A percentile compares a stretch with the other conserved stretches of the same genome.
Conservation (phyloP, 441 rosid species). For the Pelargonium myrrhifolium region DNA sequence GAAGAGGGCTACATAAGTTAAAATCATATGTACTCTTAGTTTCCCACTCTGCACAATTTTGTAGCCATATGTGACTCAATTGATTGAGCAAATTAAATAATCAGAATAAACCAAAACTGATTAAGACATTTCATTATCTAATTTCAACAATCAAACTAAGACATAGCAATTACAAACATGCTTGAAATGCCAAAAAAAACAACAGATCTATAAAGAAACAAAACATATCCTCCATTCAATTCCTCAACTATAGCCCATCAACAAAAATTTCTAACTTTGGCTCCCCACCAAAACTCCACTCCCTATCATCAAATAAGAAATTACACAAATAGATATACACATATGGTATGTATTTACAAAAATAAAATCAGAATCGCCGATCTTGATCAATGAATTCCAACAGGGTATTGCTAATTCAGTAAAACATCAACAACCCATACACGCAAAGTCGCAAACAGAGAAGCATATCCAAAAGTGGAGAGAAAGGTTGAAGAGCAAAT, state of each 20-base stretch:
- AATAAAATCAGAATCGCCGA: neutral
- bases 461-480: neutral
- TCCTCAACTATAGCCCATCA: neutral
- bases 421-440: neutral
- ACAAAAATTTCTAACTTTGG: neutral
- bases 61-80: neutral
- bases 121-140: neutral
- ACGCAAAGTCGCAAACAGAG: conserved; percentile 1
- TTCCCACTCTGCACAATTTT: neutral
- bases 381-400: neutral
- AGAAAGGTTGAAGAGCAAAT: conserved; percentile 7
- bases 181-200: neutral
- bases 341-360: too few species aligned
- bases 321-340: too few species aligned
- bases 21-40: neutral
- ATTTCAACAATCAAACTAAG: neutral
- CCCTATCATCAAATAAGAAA: neutral
- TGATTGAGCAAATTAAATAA: neutral
- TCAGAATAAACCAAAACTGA: neutral
- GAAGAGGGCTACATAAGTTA: neutral
- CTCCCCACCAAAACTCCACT: neutral
- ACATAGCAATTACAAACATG: neutral
- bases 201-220: neutral
- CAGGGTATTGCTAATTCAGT: neutral
- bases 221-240: neutral